phyloP scores from a whole-genome alignment of 225 moss, liverwort and hornwort genomes.

The Anthoceros angustus region DNA sequence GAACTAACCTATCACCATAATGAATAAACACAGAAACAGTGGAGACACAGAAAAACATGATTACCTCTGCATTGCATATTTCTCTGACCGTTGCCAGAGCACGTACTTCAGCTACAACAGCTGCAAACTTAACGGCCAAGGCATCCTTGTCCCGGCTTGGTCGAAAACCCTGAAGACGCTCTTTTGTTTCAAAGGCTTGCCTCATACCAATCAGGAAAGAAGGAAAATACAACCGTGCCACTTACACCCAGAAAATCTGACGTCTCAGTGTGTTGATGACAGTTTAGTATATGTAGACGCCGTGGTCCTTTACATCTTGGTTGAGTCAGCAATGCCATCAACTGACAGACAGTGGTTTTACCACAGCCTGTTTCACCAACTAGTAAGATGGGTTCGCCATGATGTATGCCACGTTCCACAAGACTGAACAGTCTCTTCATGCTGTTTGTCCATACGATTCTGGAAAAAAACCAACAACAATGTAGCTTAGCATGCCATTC shows the following conservation, averaged over 20 bases:
- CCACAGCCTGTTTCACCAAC: constrained; percentile 98
- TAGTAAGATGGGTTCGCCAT: constrained; percentile 73
- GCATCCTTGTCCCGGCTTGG: constrained; percentile 77
- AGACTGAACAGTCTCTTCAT: constrained; percentile 79
- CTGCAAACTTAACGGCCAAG: constrained; percentile 49
- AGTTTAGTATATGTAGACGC: constrained; percentile 80
- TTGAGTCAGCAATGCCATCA: constrained; percentile 43
- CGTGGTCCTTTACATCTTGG: constrained; percentile 6
- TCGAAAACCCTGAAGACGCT: constrained; percentile 39
- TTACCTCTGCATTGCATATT: constrained; percentile 26
- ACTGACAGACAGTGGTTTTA: constrained; percentile 85
- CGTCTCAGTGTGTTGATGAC: constrained; percentile 96
- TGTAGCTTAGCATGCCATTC: too few species aligned
- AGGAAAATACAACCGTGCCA: background rate
- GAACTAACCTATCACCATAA: background rate
- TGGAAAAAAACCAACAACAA: background rate
- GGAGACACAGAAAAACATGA: background rate
- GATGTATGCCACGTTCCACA: constrained; percentile 60
- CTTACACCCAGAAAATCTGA: constrained; percentile 81
- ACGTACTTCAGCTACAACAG: constrained; percentile 25
- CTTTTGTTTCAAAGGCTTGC: background rate
- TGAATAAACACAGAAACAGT: too few species aligned
- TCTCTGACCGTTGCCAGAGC: constrained; percentile 26
- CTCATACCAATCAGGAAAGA: background rate
- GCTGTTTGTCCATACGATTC: constrained; percentile 87